A percentile compares a stretch with the other conserved stretches of the same genome.
Evolutionary conservation across 768 basidiomycete species (phyloP).

Genomic region (Rossbeevera mucosa): DNA sequence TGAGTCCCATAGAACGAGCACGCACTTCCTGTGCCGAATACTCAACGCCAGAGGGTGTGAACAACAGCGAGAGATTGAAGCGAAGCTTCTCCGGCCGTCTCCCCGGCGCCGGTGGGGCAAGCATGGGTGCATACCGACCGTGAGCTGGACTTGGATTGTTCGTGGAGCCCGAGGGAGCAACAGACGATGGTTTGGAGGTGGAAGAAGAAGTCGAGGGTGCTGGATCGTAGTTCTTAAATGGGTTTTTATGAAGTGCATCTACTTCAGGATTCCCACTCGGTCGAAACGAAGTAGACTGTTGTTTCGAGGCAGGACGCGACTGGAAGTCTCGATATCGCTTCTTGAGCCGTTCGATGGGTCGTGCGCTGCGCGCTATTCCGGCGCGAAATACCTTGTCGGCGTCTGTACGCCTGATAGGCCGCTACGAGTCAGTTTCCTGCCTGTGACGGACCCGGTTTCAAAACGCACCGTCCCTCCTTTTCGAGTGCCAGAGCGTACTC

Average conservation of each 20-base stretch:
- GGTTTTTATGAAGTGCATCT: conserved; percentile 32
- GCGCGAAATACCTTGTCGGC: conserved; percentile 79
- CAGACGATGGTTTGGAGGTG: conserved; percentile 15
- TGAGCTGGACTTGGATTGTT: conserved; percentile 33
- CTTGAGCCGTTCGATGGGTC: conserved; percentile 82
- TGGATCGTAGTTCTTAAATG: conserved; percentile 34
- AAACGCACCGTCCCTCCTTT: conserved; percentile 63
- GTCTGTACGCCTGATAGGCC: conserved; percentile 53
- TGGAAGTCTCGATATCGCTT: conserved; percentile 78
- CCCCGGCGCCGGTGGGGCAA: conserved; percentile 61
- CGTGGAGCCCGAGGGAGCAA: conserved; percentile 33
- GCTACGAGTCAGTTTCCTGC: conserved; percentile 4
- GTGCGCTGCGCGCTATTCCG: conserved; percentile 77
- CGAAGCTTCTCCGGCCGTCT: conserved; percentile 69
- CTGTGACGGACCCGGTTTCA: conserved; percentile 2
- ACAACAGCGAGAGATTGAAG: conserved; percentile 65
- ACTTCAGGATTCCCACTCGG: conserved; percentile 25
- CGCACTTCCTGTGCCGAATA: conserved; percentile 83
- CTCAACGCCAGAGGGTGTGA: conserved; percentile 73
- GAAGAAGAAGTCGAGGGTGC: conserved; percentile 32
- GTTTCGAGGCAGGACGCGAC: conserved; percentile 38
- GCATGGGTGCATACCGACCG: conserved; percentile 65
- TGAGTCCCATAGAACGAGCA: conserved; percentile 74
- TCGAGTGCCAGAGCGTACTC: conserved; percentile 85
- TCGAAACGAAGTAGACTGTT: conserved; percentile 21